These are phyloP conservation scores for Rubroboletus satanas DNA, from an alignment of 768 basidiomycete genomes.

Conservation along the genomic window DNA sequence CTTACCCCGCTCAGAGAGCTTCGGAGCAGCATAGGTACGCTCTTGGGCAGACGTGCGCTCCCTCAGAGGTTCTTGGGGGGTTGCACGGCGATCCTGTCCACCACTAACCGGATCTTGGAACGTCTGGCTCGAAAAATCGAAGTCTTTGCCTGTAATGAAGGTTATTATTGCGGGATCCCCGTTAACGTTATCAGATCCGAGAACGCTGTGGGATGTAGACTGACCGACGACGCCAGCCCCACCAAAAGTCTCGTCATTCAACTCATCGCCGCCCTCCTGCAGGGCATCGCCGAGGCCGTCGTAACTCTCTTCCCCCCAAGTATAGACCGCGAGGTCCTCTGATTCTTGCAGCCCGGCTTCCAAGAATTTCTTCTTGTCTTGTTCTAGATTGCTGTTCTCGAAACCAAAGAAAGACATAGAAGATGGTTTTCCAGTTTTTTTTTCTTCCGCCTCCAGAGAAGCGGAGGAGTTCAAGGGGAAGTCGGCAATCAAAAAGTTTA, in stretches of 20 bases:
- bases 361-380: slow-evolving; percentile 56
- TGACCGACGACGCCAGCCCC: slow-evolving; percentile 64
- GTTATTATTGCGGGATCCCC: not conserved
- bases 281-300: slow-evolving; percentile 86
- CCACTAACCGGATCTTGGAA: slow-evolving; percentile 25
- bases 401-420: slow-evolving; percentile 85
- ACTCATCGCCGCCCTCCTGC: slow-evolving; percentile 85
- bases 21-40: slow-evolving; percentile 13
- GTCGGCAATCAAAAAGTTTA: slow-evolving; percentile 15
- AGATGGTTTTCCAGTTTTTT: slow-evolving; percentile 6
- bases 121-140: slow-evolving; percentile 68
- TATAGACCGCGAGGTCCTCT: slow-evolving; percentile 87
- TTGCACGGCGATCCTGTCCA: slow-evolving; percentile 17
- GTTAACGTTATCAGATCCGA: slow-evolving; percentile 16
- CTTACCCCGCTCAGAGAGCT: slow-evolving; percentile 29
- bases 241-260: slow-evolving; percentile 98
- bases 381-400: slow-evolving; percentile 58
- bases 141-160: slow-evolving; percentile 70
- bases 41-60: slow-evolving; percentile 31
- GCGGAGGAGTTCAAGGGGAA: slow-evolving; percentile 11
- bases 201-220: slow-evolving; percentile 24
- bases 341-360: slow-evolving; percentile 48
- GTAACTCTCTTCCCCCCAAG: slow-evolving; percentile 88
- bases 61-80: slow-evolving; percentile 22
- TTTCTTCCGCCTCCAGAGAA: slow-evolving; percentile 16